Evolutionary conservation across 1,284 basidiomycete species (phyloP).

Genomic region (Apiotrichum veenhuisii): DNA sequence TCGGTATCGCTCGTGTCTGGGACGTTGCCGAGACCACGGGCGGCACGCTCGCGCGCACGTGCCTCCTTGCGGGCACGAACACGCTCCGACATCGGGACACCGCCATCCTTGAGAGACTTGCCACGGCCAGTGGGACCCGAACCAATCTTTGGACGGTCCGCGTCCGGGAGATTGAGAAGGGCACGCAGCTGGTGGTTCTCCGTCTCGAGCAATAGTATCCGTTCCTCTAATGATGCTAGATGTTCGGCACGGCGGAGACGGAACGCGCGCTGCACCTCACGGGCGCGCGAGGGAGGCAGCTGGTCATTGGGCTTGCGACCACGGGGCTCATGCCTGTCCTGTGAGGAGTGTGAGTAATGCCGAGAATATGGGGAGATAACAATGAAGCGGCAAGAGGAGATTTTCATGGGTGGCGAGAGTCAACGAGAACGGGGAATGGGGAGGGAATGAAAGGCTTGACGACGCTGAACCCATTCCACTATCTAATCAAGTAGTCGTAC

Average conservation of each 20-base stretch:
- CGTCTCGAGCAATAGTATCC: slow-evolving; percentile 76
- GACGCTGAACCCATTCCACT: no score
- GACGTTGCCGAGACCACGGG: slow-evolving; percentile 27
- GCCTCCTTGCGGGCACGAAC: slow-evolving; percentile 49
- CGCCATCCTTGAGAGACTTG: slow-evolving; percentile 49
- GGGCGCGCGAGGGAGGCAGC: slow-evolving; percentile 82
- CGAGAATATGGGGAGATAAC: neutral
- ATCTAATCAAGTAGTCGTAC: no score
- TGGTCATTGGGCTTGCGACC: slow-evolving; percentile 88
- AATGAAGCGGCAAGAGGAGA: no score
- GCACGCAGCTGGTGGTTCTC: slow-evolving; percentile 76
- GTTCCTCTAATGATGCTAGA: slow-evolving; percentile 74
- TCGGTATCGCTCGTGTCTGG: slow-evolving; percentile 19
- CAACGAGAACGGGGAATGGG: no score
- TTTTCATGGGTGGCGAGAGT: no score
- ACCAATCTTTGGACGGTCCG: slow-evolving; percentile 44
- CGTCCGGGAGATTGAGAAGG: slow-evolving; percentile 67
- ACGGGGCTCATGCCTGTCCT: slow-evolving; percentile 54
- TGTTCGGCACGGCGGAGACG: slow-evolving; percentile 84
- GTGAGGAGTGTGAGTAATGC: neutral
- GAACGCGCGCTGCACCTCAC: slow-evolving; percentile 89
- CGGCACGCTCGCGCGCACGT: slow-evolving; percentile 36
- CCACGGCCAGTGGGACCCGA: slow-evolving; percentile 51
- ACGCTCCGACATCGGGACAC: slow-evolving; percentile 50
- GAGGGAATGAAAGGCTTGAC: no score